Conservation (phyloP, 2,329 filamentous ascomycete genomes). For the Aspergillus vadensis region DNA sequence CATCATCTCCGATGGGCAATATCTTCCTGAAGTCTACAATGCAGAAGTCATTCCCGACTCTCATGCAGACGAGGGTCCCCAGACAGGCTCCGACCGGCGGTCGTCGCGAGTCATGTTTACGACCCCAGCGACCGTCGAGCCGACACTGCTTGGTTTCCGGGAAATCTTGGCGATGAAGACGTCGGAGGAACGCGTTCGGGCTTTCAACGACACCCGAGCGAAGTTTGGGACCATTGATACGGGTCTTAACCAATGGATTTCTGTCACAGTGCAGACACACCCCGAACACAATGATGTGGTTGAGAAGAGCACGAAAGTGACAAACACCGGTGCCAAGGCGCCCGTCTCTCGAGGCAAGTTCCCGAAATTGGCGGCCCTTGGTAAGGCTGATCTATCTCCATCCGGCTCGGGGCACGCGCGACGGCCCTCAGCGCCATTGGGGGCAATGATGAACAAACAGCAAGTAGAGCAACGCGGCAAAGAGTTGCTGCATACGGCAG, state of each 20-base stretch:
- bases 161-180: slow-evolving; percentile 74
- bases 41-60: slow-evolving; percentile 12
- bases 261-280: slow-evolving; percentile 50
- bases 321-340: slow-evolving; percentile 31
- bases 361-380: slow-evolving; percentile 42
- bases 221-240: slow-evolving; percentile 73
- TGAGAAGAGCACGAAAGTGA: slow-evolving; percentile 37
- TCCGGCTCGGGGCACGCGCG: slow-evolving; percentile 36
- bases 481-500: slow-evolving; percentile 82
- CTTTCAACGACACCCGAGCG: slow-evolving; percentile 71
- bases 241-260: slow-evolving; percentile 67
- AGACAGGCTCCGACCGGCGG: slow-evolving; percentile 12
- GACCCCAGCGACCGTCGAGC: slow-evolving; percentile 23
- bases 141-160: slow-evolving; percentile 63
- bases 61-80: slow-evolving; percentile 12
- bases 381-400: slow-evolving; percentile 35
- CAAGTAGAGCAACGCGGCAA: slow-evolving; percentile 83
- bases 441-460: slow-evolving; percentile 53
- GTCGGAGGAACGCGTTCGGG: slow-evolving; percentile 68
- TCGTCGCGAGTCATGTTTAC: slow-evolving; percentile 16
- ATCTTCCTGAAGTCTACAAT: slow-evolving; percentile 18
- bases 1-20: slow-evolving; percentile 14
- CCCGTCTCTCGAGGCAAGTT: slow-evolving; percentile 42
- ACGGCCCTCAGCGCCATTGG: slow-evolving; percentile 41
- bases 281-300: slow-evolving; percentile 56